These are phyloP conservation scores for Syzygium grande DNA, from an alignment of 345 rosid genomes.

Conservation along the genomic window DNA sequence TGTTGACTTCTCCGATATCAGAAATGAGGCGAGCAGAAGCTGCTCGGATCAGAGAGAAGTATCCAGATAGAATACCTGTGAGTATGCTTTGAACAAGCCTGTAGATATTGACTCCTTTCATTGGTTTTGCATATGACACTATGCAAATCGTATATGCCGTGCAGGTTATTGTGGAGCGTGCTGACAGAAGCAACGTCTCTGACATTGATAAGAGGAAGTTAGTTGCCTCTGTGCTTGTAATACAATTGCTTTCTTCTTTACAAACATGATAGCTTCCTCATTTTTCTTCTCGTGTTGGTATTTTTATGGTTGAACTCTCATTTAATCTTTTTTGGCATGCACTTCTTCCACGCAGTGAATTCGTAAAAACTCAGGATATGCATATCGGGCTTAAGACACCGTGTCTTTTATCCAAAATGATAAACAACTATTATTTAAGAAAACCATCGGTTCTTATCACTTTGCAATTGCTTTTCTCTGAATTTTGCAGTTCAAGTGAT, in stretches of 20 bases:
- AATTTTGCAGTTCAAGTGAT: neutral
- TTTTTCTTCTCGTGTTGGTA: neutral
- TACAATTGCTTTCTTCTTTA: neutral
- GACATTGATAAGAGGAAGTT: constrained; percentile 95
- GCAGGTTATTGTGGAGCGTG: constrained; percentile 92
- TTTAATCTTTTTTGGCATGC: neutral
- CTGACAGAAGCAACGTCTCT: constrained; percentile 82
- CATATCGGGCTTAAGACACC: neutral
- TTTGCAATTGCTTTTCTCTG: neutral
- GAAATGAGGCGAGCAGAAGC: constrained; percentile 86
- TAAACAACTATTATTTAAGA: neutral
- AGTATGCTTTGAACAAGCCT: neutral
- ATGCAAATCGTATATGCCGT: neutral
- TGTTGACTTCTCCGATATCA: neutral
- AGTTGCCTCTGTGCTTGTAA: constrained; percentile 10
- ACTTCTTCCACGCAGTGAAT: neutral
- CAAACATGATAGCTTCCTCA: neutral
- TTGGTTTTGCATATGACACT: neutral
- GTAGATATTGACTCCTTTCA: neutral
- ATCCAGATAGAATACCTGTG: constrained; percentile 90
- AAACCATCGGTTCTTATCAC: neutral
- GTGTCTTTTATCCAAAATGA: neutral
- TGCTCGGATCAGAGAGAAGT: constrained; percentile 81
- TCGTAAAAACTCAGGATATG: neutral
- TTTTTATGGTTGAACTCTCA: neutral